A percentile compares a stretch with the other conserved stretches of the same genome.
Conservation (phyloP, 1,284 basidiomycete species). For the Malassezia sympodialis region DNA sequence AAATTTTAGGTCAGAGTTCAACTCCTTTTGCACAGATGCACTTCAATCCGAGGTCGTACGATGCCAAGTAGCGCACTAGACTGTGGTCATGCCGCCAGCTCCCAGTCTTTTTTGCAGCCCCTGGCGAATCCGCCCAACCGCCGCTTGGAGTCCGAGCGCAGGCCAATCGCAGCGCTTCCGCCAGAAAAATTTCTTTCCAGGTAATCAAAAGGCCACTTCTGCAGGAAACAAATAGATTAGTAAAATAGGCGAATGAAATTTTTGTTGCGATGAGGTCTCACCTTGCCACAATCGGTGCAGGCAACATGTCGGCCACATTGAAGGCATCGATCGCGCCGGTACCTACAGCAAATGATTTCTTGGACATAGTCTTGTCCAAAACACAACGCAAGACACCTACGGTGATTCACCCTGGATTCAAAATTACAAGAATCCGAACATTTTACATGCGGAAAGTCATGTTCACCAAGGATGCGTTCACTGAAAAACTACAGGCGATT, state of each 20-base stretch:
- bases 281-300: neutral
- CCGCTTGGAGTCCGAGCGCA: neutral
- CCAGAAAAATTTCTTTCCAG: conserved; percentile 2
- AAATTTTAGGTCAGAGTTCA: neutral
- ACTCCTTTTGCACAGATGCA: neutral
- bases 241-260: neutral
- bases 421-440: conserved; percentile 79
- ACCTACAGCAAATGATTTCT: conserved; percentile 83
- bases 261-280: neutral
- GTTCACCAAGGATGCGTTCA: conserved; percentile 94
- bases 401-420: conserved; percentile 70
- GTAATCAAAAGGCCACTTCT: neutral
- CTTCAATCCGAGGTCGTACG: neutral
- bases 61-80: neutral
- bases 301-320: conserved; percentile 30
- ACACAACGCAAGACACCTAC: conserved; percentile 95
- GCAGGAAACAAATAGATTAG: neutral
- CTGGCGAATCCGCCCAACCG: conserved; percentile 1
- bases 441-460: conserved; percentile 99
- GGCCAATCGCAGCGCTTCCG: neutral
- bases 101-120: neutral
- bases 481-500: conserved; percentile 89
- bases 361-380: conserved; percentile 87
- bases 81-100: neutral
- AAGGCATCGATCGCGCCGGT: conserved; percentile 71